phyloP scores from a whole-genome alignment of 2,329 filamentous ascomycete genomes.

The Fusarium palustre region DNA sequence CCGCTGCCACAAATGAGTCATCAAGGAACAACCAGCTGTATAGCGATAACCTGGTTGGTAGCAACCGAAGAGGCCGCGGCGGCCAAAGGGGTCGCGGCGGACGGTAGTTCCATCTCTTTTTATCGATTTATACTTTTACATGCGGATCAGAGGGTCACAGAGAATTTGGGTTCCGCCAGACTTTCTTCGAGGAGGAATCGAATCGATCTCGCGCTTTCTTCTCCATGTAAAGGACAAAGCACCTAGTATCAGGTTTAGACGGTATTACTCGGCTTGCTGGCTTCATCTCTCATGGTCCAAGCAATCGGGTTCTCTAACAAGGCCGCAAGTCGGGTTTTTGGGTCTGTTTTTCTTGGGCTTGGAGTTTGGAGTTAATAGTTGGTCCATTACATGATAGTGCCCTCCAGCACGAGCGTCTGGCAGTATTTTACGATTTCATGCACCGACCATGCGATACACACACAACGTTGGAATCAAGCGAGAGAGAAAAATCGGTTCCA shows the following conservation, averaged over 20 bases:
- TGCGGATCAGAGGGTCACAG: background rate
- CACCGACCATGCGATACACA: background rate
- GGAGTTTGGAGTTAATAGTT: conserved; percentile 36
- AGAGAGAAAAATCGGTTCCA: background rate
- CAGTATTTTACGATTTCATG: background rate
- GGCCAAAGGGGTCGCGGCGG: conserved; percentile 43
- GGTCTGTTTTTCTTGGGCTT: conserved; percentile 6
- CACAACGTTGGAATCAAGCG: background rate
- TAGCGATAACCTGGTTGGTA: conserved; percentile 60
- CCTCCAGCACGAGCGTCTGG: background rate
- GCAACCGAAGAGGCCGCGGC: conserved; percentile 46
- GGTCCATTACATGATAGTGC: conserved; percentile 4
- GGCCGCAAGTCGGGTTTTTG: background rate
- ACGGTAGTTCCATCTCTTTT: conserved; percentile 24
- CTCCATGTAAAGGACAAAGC: background rate
- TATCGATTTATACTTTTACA: background rate
- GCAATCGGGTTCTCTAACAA: background rate
- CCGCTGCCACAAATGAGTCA: conserved; percentile 34
- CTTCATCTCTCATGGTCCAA: background rate
- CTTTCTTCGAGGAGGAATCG: background rate
- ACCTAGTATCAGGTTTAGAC: background rate
- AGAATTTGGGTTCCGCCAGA: background rate
- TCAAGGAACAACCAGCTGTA: conserved; percentile 58
- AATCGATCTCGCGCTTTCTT: background rate
- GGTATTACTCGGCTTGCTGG: background rate